These are phyloP conservation scores for Nicotiana undulata DNA, from an alignment of 257 asterid species.

Conservation along the genomic window DNA sequence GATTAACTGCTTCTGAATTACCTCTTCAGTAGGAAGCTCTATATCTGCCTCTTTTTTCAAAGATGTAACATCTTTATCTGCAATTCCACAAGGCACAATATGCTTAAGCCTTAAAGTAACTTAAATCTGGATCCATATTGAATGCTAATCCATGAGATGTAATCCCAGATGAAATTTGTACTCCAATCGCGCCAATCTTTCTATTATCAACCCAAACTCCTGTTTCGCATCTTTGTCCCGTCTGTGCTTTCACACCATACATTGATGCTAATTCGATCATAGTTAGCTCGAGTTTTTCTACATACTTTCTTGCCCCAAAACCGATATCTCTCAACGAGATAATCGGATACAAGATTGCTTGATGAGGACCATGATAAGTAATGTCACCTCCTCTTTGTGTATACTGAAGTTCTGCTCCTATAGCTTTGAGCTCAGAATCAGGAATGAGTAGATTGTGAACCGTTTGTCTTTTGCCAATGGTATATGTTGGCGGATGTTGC, in stretches of 20 bases:
- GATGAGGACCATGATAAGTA: slow-evolving; percentile 75
- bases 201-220: slow-evolving; percentile 65
- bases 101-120: slow-evolving; percentile 57
- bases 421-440: slow-evolving; percentile 44
- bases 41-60: slow-evolving; percentile 37
- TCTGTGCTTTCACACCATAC: slow-evolving; percentile 42
- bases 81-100: slow-evolving; percentile 74
- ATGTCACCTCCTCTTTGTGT: slow-evolving; percentile 74
- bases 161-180: slow-evolving; percentile 54
- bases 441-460: slow-evolving; percentile 47
- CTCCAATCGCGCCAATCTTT: slow-evolving; percentile 71
- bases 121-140: slow-evolving; percentile 57
- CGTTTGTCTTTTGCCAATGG: slow-evolving; percentile 59
- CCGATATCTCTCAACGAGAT: slow-evolving; percentile 47
- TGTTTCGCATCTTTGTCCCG: slow-evolving; percentile 50
- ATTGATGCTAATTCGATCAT: slow-evolving; percentile 60
- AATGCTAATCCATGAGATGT: slow-evolving; percentile 72
- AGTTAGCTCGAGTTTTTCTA: slow-evolving; percentile 57
- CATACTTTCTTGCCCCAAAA: slow-evolving; percentile 61
- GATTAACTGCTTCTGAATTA: slow-evolving; percentile 39
- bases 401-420: slow-evolving; percentile 61
- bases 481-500: slow-evolving; percentile 73
- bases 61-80: slow-evolving; percentile 57
- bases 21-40: slow-evolving; percentile 47
- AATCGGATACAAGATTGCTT: slow-evolving; percentile 60